Percentiles rank a stretch among this genome's conserved stretches.
Evolutionary conservation across 768 basidiomycete genomes (phyloP).

Genomic region (Termitomyces sp.): DNA sequence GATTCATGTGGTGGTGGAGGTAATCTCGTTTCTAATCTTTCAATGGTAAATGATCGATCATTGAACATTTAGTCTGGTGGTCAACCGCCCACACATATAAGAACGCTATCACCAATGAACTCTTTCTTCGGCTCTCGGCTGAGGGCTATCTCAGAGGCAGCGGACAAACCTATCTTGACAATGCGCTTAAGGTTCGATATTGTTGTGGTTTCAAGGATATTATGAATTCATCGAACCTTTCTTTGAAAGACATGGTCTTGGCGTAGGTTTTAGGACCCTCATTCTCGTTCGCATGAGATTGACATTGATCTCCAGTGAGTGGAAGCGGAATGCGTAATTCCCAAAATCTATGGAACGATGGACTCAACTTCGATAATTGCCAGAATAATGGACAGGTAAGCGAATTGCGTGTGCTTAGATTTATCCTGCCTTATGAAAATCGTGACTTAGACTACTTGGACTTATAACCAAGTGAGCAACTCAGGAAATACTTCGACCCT

Average conservation of each 20-base stretch:
- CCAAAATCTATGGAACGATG: constrained; percentile 45
- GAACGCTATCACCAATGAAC: constrained; percentile 60
- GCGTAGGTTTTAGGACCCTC: constrained; percentile 24
- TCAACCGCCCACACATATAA: constrained; percentile 54
- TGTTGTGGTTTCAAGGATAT: not conserved
- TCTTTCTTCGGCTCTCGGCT: constrained; percentile 53
- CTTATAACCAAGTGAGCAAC: constrained; percentile 50
- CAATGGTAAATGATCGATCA: not conserved
- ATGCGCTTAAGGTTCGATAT: constrained; percentile 42
- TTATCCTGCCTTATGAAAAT: not conserved
- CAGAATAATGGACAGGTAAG: constrained; percentile 44
- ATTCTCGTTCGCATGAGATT: not conserved
- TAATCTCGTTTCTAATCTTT: constrained; percentile 16
- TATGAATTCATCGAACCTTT: not conserved
- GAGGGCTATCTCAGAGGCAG: constrained; percentile 40
- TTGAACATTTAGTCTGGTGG: constrained; percentile 48
- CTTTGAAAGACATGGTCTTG: constrained; percentile 32
- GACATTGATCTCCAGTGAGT: constrained; percentile 28
- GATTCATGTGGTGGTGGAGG: constrained; percentile 51
- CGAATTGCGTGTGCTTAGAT: not conserved
- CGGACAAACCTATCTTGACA: constrained; percentile 41
- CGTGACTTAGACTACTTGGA: constrained; percentile 48
- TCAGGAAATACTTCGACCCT: not conserved
- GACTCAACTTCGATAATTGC: constrained; percentile 35
- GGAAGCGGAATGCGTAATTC: constrained; percentile 46